Conservation (phyloP, 2,329 filamentous ascomycete genomes). For the Salinomyces thailandicus region DNA sequence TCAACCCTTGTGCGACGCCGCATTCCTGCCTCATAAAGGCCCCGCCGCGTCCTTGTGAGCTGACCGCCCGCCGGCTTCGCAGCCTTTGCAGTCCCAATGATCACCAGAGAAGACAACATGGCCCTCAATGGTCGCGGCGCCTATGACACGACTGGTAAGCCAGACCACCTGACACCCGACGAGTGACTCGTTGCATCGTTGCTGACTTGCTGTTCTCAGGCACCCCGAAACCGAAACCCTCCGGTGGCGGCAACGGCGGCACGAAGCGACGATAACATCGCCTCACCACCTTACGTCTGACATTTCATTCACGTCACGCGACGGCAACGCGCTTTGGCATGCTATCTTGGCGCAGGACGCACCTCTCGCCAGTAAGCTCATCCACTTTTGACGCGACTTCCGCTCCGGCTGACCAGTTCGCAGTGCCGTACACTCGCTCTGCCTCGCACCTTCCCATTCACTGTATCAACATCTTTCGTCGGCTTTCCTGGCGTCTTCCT, state of each 20-base stretch:
- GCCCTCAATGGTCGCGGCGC: slow-evolving; percentile 12
- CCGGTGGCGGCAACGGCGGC: slow-evolving; percentile 7
- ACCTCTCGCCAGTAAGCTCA: not conserved
- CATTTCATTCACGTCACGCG: not conserved
- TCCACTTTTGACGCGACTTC: not conserved
- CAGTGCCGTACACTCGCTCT: not conserved
- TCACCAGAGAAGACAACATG: slow-evolving; percentile 11
- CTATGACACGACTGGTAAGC: slow-evolving; percentile 10
- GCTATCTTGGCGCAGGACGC: not conserved
- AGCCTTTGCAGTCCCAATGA: slow-evolving; percentile 8
- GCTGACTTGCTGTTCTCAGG: slow-evolving; percentile 3
- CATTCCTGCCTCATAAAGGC: slow-evolving; percentile 3
- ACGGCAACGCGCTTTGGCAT: not conserved
- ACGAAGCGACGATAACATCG: slow-evolving; percentile 9
- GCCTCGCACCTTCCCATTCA: not conserved
- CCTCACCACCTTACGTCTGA: not conserved
- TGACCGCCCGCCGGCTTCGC: not conserved
- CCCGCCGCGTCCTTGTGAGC: not conserved
- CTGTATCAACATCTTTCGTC: slow-evolving; percentile 1
- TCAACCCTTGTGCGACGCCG: slow-evolving; percentile 8
- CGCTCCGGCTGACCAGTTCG: not conserved
- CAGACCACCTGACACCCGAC: not conserved
- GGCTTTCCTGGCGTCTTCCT: not conserved
- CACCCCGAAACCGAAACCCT: slow-evolving; percentile 11
- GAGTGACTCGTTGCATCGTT: not conserved